These are phyloP conservation scores for Botrytis cinerea DNA, from an alignment of 2,329 filamentous ascomycete species.

Conservation along the genomic window DNA sequence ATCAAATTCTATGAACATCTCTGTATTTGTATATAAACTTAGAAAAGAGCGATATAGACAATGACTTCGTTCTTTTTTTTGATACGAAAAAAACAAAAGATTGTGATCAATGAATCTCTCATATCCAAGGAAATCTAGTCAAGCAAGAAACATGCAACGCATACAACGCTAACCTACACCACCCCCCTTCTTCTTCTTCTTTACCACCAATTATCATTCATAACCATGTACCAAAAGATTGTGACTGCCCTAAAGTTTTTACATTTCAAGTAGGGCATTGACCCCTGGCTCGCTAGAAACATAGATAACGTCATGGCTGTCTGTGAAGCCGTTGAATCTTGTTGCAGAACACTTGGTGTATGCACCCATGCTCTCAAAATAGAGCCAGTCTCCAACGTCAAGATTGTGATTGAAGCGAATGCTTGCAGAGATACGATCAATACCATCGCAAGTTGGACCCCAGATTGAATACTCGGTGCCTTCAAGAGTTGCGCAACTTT, in stretches of 20 bases:
- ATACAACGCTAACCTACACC: not conserved
- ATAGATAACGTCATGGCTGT: constrained; percentile 90
- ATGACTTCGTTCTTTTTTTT: not conserved
- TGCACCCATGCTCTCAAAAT: constrained; percentile 98
- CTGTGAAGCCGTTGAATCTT: constrained; percentile 94
- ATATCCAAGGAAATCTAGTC: constrained; percentile 14
- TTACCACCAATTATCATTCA: not conserved
- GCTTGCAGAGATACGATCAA: constrained; percentile 87
- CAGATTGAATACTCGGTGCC: constrained; percentile 90
- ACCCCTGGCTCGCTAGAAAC: constrained; percentile 92
- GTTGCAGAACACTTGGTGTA: constrained; percentile 99
- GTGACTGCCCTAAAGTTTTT: constrained; percentile 19
- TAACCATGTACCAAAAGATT: not conserved
- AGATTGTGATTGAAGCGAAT: constrained; percentile 75
- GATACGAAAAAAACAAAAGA: not conserved
- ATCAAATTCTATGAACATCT: not conserved
- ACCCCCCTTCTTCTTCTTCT: not conserved
- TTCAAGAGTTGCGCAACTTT: constrained; percentile 51
- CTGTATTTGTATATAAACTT: not conserved
- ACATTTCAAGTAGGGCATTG: constrained; percentile 61
- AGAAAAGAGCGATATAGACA: not conserved
- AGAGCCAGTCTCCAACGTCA: constrained; percentile 95
- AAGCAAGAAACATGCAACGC: not conserved
- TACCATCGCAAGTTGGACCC: constrained; percentile 97
- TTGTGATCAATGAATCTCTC: not conserved